Percentiles rank a stretch among this genome's conserved stretches.
These are phyloP conservation scores for Lepidium aucheri DNA, from an alignment of 345 rosid species.

Conservation along the genomic window DNA sequence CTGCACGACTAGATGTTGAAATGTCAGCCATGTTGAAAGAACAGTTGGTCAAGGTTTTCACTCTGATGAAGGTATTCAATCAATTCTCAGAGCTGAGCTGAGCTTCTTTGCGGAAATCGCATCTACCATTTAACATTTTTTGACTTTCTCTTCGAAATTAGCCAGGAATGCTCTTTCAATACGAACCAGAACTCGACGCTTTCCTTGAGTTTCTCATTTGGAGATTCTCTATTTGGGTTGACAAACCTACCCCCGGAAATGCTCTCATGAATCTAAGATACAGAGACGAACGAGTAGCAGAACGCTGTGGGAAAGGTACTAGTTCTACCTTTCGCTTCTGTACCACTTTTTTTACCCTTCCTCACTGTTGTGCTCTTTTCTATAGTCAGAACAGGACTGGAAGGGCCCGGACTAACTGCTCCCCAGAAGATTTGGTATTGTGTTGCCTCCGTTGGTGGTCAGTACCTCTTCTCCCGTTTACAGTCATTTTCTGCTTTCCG, in stretches of 20 bases:
- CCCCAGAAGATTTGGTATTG: conserved; percentile 93
- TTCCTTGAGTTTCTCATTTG: conserved; percentile 99
- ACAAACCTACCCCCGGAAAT: conserved; percentile 96
- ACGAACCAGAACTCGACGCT: conserved; percentile 98
- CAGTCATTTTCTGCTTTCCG: conserved; percentile 96
- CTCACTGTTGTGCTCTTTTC: conserved; percentile 7
- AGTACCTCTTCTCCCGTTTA: conserved; percentile 79
- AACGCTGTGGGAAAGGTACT: conserved; percentile 45
- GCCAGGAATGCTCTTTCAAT: conserved; percentile 99
- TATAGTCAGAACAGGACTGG: conserved; percentile 85
- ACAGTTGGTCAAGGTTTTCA: conserved; percentile 88
- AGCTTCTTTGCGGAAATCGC: too few relatives aligned
- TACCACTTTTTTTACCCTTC: neutral
- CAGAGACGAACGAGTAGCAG: conserved; percentile 66
- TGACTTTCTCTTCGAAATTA: conserved; percentile 44
- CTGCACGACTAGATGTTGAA: conserved; percentile 85
- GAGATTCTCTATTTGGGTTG: conserved; percentile 99
- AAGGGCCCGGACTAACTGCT: conserved; percentile 85
- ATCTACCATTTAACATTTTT: neutral
- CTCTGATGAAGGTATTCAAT: conserved; percentile 67
- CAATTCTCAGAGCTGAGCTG: neutral
- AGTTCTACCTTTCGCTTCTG: neutral
- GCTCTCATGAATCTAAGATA: conserved; percentile 91
- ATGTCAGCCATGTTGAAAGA: conserved; percentile 98
- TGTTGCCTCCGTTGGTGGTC: conserved; percentile 89